These are phyloP conservation scores for Aspergillus mulundensis DNA, from an alignment of 495 filamentous ascomycete genomes.

Conservation along the genomic window DNA sequence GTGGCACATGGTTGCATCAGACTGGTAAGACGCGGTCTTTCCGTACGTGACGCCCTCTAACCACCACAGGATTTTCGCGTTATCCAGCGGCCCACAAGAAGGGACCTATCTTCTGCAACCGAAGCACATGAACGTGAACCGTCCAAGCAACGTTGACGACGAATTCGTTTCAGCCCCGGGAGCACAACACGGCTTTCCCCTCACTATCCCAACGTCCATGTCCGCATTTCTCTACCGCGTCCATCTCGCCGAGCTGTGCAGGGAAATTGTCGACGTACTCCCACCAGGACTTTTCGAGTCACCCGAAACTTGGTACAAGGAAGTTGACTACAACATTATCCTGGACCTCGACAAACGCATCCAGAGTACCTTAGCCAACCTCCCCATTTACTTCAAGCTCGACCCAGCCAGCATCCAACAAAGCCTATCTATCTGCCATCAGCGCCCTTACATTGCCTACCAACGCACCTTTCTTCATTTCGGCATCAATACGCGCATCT, in stretches of 20 bases:
- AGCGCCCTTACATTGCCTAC: constrained; percentile 25
- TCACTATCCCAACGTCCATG: constrained; percentile 21
- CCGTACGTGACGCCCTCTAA: constrained; percentile 7
- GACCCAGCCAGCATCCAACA: constrained; percentile 21
- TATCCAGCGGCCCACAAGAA: constrained; percentile 24
- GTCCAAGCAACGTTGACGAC: constrained; percentile 28
- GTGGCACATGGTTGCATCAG: constrained; percentile 32
- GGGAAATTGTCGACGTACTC: constrained; percentile 27
- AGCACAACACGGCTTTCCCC: constrained; percentile 10
- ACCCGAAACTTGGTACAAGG: background rate
- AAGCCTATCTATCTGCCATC: constrained; percentile 16
- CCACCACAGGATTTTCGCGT: constrained; percentile 20
- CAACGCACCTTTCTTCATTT: constrained; percentile 23
- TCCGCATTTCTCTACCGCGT: constrained; percentile 23
- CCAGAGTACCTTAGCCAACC: constrained; percentile 13
- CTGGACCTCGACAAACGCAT: constrained; percentile 23
- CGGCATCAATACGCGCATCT: constrained; percentile 24
- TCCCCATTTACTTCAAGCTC: constrained; percentile 23
- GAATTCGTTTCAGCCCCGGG: constrained; percentile 18
- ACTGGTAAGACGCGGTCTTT: constrained; percentile 22
- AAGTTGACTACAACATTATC: constrained; percentile 23
- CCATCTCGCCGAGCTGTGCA: constrained; percentile 23
- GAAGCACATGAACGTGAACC: constrained; percentile 30
- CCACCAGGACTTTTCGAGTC: constrained; percentile 19
- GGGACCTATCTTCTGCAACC: constrained; percentile 27